phyloP scores from a whole-genome alignment of 2,329 filamentous ascomycete species.

The Ceratocystis diversiconidia region DNA sequence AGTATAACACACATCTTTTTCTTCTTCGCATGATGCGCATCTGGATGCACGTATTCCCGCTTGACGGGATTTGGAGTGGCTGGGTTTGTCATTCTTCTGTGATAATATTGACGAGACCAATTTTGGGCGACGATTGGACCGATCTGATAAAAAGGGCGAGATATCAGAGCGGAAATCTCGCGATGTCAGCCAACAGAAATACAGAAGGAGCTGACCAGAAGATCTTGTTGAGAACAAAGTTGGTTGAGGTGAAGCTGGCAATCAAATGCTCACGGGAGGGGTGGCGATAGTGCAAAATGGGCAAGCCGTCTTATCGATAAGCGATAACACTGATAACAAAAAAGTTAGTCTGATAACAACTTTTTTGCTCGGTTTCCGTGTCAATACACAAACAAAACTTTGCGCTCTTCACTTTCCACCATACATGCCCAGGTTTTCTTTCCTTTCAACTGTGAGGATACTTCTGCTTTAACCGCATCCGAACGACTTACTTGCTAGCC shows the following conservation, averaged over 20 bases:
- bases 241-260: background rate
- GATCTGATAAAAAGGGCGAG: too few species aligned
- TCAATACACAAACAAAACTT: slow-evolving; percentile 6
- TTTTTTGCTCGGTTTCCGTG: slow-evolving; percentile 16
- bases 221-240: background rate
- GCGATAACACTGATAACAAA: slow-evolving; percentile 4
- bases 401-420: background rate
- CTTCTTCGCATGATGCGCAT: slow-evolving; percentile 34
- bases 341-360: slow-evolving; percentile 3
- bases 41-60: slow-evolving; percentile 34
- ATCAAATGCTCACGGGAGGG: background rate
- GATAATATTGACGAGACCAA: background rate
- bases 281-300: background rate
- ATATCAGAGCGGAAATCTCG: too few species aligned
- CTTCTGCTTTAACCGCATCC: background rate
- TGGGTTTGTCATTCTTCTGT: slow-evolving; percentile 10
- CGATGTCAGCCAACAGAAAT: too few species aligned
- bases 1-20: slow-evolving; percentile 31
- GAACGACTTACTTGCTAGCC: background rate
- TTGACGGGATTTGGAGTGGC: slow-evolving; percentile 22
- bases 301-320: slow-evolving; percentile 10
- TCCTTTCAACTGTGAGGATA: background rate
- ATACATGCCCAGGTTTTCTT: background rate
- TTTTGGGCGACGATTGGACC: too few species aligned
- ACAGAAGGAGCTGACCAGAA: background rate